phyloP scores from a whole-genome alignment of 805 yeast genomes.

The Myxozyma monticola region DNA sequence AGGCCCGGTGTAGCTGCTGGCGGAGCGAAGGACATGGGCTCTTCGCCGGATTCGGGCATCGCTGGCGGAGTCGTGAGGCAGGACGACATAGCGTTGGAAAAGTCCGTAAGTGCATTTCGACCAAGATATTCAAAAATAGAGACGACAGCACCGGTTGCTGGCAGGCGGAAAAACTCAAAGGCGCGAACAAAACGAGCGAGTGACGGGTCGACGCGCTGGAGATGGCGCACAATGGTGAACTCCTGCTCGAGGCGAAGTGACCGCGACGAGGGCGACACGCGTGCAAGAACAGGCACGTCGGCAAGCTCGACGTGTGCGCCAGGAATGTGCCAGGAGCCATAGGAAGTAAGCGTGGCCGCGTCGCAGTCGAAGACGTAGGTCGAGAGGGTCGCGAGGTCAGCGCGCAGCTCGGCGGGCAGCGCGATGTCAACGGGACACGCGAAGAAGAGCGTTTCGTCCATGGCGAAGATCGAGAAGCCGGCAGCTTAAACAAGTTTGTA shows the following conservation, averaged over 20 bases:
- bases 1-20: neutral
- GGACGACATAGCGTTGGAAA: constrained; percentile 11
- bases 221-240: constrained; percentile 26
- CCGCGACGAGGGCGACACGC: constrained; percentile 20
- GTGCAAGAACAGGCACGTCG: constrained; percentile 21
- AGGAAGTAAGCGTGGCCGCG: constrained; percentile 17
- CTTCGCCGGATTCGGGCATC: neutral
- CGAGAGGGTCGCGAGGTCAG: constrained; percentile 11
- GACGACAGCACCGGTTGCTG: constrained; percentile 21
- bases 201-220: constrained; percentile 26
- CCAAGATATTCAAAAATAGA: constrained; percentile 28
- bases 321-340: constrained; percentile 25
- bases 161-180: constrained; percentile 18
- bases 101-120: constrained; percentile 17
- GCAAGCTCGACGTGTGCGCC: constrained; percentile 18
- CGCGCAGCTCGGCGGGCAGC: constrained; percentile 14
- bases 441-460: too few species aligned
- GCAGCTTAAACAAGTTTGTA: too few species aligned
- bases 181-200: constrained; percentile 21
- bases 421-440: too few species aligned
- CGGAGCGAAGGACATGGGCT: constrained; percentile 5
- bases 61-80: neutral
- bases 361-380: constrained; percentile 21
- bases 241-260: constrained; percentile 29
- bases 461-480: too few species aligned